phyloP scores from a whole-genome alignment of 805 yeast genomes.

The Wickerhamiella nectarea region DNA sequence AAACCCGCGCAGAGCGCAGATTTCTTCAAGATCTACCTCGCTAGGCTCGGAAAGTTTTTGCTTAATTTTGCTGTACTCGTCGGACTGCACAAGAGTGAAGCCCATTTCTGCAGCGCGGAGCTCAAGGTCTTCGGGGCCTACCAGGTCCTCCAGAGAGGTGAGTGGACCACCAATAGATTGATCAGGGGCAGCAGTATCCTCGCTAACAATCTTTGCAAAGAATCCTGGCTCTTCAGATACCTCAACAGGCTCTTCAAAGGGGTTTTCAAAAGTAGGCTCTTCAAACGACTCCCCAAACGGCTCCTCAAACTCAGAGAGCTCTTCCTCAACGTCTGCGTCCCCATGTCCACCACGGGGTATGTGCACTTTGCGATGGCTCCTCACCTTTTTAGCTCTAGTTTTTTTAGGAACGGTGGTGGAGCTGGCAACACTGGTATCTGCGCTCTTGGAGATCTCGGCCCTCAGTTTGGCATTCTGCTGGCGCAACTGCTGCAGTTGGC shows the following conservation, averaged over 20 bases:
- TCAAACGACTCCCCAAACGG: slow-evolving; percentile 5
- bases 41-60: slow-evolving; percentile 21
- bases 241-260: neutral
- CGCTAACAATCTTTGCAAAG: no score
- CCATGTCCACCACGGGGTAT: neutral
- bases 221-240: neutral
- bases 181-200: no score
- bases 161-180: no score
- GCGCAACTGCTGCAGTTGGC: neutral
- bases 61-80: slow-evolving; percentile 22
- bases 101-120: slow-evolving; percentile 12
- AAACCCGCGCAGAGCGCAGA: slow-evolving; percentile 23
- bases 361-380: neutral
- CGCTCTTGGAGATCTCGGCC: neutral
- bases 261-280: neutral
- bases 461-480: slow-evolving; percentile 2
- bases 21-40: slow-evolving; percentile 25
- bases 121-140: slow-evolving; percentile 8
- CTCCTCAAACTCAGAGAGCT: slow-evolving; percentile 8
- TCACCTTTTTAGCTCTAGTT: no score
- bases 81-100: slow-evolving; percentile 14
- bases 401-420: neutral
- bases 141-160: slow-evolving; percentile 3
- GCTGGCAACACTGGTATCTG: neutral
- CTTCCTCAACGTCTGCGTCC: neutral